Percentiles rank a stretch among this genome's conserved stretches.
Evolutionary conservation across 2,329 filamentous ascomycete species (phyloP).

Genomic region (Trichoderma simmonsii): DNA sequence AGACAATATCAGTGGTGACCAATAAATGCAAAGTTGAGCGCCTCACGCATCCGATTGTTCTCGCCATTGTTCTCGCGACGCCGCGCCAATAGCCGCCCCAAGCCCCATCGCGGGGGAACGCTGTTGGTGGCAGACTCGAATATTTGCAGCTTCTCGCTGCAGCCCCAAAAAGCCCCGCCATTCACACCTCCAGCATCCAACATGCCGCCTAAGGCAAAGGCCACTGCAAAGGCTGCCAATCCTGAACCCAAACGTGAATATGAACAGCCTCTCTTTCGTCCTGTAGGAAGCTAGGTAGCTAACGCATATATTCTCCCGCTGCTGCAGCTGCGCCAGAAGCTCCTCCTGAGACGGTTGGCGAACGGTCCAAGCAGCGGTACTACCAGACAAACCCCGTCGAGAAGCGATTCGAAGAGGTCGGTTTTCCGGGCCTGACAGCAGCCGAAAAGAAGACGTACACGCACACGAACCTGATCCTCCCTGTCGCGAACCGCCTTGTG

Average conservation of each 20-base stretch:
- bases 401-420: constrained; percentile 42
- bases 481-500: constrained; percentile 37
- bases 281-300: background rate
- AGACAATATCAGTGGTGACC: background rate
- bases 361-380: constrained; percentile 47
- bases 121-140: background rate
- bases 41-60: constrained; percentile 6
- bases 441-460: constrained; percentile 50
- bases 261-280: background rate
- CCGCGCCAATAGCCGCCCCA: background rate
- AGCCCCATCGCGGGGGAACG: constrained; percentile 3
- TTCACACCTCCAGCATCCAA: constrained; percentile 18
- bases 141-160: background rate
- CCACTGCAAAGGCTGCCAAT: constrained; percentile 22
- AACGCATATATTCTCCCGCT: background rate
- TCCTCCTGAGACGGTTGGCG: constrained; percentile 45
- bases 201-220: constrained; percentile 28
- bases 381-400: constrained; percentile 50
- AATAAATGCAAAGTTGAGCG: background rate
- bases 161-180: constrained; percentile 21
- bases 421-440: constrained; percentile 44
- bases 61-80: constrained; percentile 3
- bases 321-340: constrained; percentile 30
- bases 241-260: constrained; percentile 27
- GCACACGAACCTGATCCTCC: constrained; percentile 45